Conservation (phyloP, 352 stramenopile genomes). For the Phytophthora podocarpi region DNA sequence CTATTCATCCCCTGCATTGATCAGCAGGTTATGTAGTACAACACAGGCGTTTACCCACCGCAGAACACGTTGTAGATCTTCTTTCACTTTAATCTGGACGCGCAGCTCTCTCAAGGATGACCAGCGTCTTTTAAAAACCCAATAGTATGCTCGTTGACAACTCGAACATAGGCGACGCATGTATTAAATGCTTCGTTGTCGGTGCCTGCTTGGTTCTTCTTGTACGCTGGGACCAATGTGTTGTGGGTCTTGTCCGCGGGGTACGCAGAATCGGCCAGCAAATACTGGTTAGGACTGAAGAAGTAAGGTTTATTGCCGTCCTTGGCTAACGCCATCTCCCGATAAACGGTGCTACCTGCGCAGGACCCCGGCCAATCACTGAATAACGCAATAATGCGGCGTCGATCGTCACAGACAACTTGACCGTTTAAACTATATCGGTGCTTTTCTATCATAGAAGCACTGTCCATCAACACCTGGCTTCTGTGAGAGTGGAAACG, state of each 20-base stretch:
- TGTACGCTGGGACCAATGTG: slow-evolving; percentile 2
- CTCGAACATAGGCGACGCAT: not conserved
- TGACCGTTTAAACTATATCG: not conserved
- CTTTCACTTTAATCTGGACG: not conserved
- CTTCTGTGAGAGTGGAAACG: not conserved
- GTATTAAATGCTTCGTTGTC: slow-evolving; percentile 7
- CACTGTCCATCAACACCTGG: not conserved
- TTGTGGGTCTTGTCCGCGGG: not conserved
- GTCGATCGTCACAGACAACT: not conserved
- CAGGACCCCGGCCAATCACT: not conserved
- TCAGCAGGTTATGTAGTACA: slow-evolving; percentile 1
- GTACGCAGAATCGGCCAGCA: slow-evolving; percentile 1
- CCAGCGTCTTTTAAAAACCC: not conserved
- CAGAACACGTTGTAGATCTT: not conserved
- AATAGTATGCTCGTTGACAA: too few species aligned
- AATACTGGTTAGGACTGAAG: not conserved
- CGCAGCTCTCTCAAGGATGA: not conserved
- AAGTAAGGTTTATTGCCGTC: not conserved
- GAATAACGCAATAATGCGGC: not conserved
- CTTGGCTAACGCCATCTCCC: not conserved
- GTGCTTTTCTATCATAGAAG: slow-evolving; percentile 5
- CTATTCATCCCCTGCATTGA: not conserved
- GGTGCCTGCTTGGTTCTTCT: not conserved
- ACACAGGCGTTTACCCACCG: not conserved
- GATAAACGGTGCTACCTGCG: not conserved